Base-by-base conservation (phyloP, 1,284 basidiomycete genomes). In the Cryptococcus sp. region DNA sequence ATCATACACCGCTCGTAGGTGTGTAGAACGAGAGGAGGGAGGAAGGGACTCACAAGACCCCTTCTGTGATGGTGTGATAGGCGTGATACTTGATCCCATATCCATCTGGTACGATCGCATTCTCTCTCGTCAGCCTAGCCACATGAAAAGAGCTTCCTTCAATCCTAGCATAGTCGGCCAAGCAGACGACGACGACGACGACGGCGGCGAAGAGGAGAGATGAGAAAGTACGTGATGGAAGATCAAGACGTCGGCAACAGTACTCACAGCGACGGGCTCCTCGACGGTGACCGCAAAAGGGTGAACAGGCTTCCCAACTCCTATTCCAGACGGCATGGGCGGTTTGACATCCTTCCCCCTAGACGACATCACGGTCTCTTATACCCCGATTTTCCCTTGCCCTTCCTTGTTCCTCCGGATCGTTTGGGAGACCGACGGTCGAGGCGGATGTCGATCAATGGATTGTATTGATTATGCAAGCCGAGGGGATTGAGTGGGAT, bases 11-110 rank as follows among this genome's bases (percentile, higher is more conserved):
- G n/a, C n/a, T n/a, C n/a, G n/a, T n/a, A n/a, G 41, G 22, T n/a
- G 4, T 28, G 16, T 4, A 33, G 41, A 16, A 22, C 26, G 25
- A 33, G 28, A 34, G 19, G 12, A 39, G 2, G 14, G 6, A 21
- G 5, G 24, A 19, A 10, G n/a, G 56, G n/a, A n/a, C 63, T 52
- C 41, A 68, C 65, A 68, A 68, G 7, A 68, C 65, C 3, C 65
- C 65, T 47, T 68, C 65, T 4, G 65, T 68, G 22, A 68, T 68
- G 2, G 65, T 68, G 43, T 68, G 65, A 51, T 68, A 68, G 3
- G 65, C 65, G 42, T 68, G 65, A 52, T 68, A 68, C 43, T 68
- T 68, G 49, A 68, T 66, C 7, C 65, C 65, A 47, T 68, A 68
- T 9, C 65, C 63, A 46, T 68, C 65, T 21, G 65, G 65, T 6